A percentile compares a stretch with the other conserved stretches of the same genome.
phyloP scores from a whole-genome alignment of 805 yeast species.

The Candida parachauliodes region DNA sequence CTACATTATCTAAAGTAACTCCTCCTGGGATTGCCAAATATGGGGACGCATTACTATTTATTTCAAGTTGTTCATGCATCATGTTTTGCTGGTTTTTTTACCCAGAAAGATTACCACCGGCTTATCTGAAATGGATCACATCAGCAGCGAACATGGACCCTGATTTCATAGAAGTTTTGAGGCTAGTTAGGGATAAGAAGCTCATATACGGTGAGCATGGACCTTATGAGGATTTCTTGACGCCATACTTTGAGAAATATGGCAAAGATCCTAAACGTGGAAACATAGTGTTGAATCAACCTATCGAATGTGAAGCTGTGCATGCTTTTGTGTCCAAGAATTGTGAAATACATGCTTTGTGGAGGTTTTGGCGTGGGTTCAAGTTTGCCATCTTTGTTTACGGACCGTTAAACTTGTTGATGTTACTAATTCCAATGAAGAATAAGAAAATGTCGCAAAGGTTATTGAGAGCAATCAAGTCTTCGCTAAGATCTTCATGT shows the following conservation, averaged over 20 bases:
- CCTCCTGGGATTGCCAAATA: constrained; percentile 13
- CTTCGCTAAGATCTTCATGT: constrained; percentile 38
- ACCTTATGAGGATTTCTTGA: constrained; percentile 25
- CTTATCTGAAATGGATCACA: constrained; percentile 47
- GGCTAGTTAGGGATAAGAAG: constrained; percentile 25
- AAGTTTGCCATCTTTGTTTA: constrained; percentile 37
- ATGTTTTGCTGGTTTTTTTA: constrained; percentile 38
- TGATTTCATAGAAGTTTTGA: constrained; percentile 31
- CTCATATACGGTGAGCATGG: constrained; percentile 33
- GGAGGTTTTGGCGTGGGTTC: constrained; percentile 43
- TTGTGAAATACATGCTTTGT: constrained; percentile 47
- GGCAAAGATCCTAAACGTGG: constrained; percentile 32
- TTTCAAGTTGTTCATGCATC: constrained; percentile 26
- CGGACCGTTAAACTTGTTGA: constrained; percentile 37
- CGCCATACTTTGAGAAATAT: constrained; percentile 26
- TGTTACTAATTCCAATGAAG: constrained; percentile 22
- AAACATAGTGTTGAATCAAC: constrained; percentile 18
- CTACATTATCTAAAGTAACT: constrained; percentile 19
- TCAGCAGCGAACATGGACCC: constrained; percentile 46
- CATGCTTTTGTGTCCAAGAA: constrained; percentile 36
- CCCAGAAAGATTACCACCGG: constrained; percentile 40
- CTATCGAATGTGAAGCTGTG: constrained; percentile 38
- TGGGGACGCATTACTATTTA: constrained; percentile 30
- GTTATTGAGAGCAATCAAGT: constrained; percentile 18
- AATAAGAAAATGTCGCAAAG: constrained; percentile 13